Percentiles rank a stretch among this genome's conserved stretches.
Evolutionary conservation across 108 stramenopile genomes (phyloP).

Genomic region (Nitzschia sp.): DNA sequence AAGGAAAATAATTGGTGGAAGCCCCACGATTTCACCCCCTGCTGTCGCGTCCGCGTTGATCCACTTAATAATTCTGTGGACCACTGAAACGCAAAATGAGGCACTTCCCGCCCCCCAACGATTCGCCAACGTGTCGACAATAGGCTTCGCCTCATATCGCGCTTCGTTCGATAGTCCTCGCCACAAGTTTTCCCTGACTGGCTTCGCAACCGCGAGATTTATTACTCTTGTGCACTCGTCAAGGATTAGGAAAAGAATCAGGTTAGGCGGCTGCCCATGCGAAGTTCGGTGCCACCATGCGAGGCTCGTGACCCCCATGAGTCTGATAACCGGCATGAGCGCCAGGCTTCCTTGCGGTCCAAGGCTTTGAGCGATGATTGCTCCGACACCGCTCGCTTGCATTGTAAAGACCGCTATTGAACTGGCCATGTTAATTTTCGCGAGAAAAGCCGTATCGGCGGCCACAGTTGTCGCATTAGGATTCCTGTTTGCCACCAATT

Average conservation of each 20-base stretch:
- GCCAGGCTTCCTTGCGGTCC: conserved; percentile 77
- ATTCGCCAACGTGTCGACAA: conserved; percentile 89
- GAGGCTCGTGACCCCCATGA: conserved; percentile 62
- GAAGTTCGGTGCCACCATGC: conserved; percentile 82
- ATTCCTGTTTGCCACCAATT: conserved; percentile 73
- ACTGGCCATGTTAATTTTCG: conserved; percentile 83
- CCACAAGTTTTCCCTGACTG: conserved; percentile 88
- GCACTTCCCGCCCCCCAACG: conserved; percentile 92
- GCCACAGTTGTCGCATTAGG: conserved; percentile 40
- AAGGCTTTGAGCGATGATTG: conserved; percentile 62
- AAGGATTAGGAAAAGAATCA: conserved; percentile 75
- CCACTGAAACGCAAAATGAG: conserved; percentile 74
- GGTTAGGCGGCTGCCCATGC: conserved; percentile 71
- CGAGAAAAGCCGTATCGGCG: conserved; percentile 85
- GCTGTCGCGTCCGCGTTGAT: conserved; percentile 13
- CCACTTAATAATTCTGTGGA: conserved; percentile 58
- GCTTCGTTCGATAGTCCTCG: conserved; percentile 85
- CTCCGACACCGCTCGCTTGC: conserved; percentile 82
- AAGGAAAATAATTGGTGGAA: conserved; percentile 76
- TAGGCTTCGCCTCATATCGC: conserved; percentile 90
- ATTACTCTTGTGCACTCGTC: conserved; percentile 90
- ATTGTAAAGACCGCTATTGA: conserved; percentile 81
- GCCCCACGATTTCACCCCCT: conserved; percentile 62
- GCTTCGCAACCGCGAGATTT: conserved; percentile 87
- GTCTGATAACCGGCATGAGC: conserved; percentile 80